Conservation (phyloP, 2,329 filamentous ascomycete species). For the Fusarium virguliforme region DNA sequence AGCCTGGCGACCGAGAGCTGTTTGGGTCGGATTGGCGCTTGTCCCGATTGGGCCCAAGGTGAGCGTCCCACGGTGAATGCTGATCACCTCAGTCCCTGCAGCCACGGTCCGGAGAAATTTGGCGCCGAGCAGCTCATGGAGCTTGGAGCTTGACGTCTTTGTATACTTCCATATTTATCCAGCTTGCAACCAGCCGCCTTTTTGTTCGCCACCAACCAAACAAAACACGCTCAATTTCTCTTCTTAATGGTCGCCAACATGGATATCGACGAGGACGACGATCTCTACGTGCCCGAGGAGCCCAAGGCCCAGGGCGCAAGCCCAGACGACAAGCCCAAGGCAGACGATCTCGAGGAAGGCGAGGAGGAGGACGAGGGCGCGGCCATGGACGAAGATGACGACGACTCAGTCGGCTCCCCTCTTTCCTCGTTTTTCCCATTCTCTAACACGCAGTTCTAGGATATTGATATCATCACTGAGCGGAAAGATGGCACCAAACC, state of each 20-base stretch:
- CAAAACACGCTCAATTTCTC: not conserved
- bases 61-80: slow-evolving; percentile 35
- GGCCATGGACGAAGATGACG: slow-evolving; percentile 73
- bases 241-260: slow-evolving; percentile 59
- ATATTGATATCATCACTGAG: slow-evolving; percentile 79
- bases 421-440: too few species aligned
- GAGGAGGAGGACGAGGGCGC: slow-evolving; percentile 76
- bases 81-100: slow-evolving; percentile 23
- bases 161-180: slow-evolving; percentile 12
- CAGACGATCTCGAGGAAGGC: slow-evolving; percentile 74
- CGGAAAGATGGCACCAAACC: slow-evolving; percentile 76
- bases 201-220: not conserved
- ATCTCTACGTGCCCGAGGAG: slow-evolving; percentile 77
- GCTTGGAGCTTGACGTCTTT: slow-evolving; percentile 44
- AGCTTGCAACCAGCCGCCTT: not conserved
- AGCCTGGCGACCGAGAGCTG: slow-evolving; percentile 21
- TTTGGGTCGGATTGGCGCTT: slow-evolving; percentile 41
- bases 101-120: slow-evolving; percentile 52
- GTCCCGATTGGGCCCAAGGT: slow-evolving; percentile 33
- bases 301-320: slow-evolving; percentile 57
- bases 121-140: slow-evolving; percentile 41
- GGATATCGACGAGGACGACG: slow-evolving; percentile 79
- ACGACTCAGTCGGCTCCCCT: slow-evolving; percentile 58
- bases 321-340: slow-evolving; percentile 54
- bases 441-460: slow-evolving; percentile 59